Conservation (phyloP, 495 filamentous ascomycete species). For the Aspergillus taichungensis region DNA sequence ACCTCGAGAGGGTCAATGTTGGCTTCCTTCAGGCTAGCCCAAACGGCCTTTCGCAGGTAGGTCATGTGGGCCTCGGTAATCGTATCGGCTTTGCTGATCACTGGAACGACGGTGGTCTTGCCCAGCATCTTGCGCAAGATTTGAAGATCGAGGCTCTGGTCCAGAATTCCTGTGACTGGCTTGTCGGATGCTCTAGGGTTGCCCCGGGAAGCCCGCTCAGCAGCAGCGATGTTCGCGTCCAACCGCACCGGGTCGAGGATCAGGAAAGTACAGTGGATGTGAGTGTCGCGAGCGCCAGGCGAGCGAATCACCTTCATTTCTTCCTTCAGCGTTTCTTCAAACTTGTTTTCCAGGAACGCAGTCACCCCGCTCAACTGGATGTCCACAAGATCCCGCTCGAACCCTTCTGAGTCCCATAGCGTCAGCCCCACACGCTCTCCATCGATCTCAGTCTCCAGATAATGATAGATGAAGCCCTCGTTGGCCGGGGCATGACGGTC, state of each 20-base stretch:
- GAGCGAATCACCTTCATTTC: constrained; percentile 96
- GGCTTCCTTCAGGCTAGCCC: constrained; percentile 73
- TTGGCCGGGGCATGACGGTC: constrained; percentile 34
- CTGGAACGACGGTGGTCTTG: constrained; percentile 92
- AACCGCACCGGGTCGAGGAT: constrained; percentile 84
- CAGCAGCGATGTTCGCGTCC: constrained; percentile 69
- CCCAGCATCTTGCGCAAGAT: constrained; percentile 81
- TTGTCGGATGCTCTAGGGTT: constrained; percentile 41
- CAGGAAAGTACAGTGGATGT: constrained; percentile 93
- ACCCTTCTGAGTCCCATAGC: constrained; percentile 88
- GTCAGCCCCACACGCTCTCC: constrained; percentile 87
- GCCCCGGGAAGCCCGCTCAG: constrained; percentile 49
- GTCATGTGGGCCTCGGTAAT: constrained; percentile 89
- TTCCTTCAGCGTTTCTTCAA: constrained; percentile 94
- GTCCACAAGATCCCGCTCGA: constrained; percentile 91
- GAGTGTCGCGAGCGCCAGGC: constrained; percentile 87
- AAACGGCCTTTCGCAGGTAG: constrained; percentile 85
- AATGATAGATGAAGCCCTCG: constrained; percentile 71
- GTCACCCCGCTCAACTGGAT: constrained; percentile 86
- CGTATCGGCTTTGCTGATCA: constrained; percentile 95
- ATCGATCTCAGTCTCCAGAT: constrained; percentile 91
- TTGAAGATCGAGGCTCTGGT: constrained; percentile 85
- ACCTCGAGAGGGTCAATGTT: constrained; percentile 86
- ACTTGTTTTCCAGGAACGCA: constrained; percentile 92
- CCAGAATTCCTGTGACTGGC: constrained; percentile 53